Percentiles rank a stretch among this genome's conserved stretches.
phyloP scores from a whole-genome alignment of 495 filamentous ascomycete species.

The Podospora tetraspora region DNA sequence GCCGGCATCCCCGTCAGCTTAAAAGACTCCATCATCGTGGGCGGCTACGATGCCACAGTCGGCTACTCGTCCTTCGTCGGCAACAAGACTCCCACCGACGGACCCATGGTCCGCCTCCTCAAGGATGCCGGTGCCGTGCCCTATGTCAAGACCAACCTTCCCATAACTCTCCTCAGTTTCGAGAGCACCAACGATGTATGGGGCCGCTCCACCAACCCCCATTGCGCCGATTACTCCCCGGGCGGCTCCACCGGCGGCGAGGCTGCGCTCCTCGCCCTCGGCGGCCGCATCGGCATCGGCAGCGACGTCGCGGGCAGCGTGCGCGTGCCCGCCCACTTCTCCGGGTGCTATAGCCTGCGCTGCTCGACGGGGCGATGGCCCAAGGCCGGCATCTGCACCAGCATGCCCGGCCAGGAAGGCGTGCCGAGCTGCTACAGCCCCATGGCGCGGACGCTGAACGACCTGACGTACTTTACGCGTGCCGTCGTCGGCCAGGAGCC shows the following conservation, averaged over 20 bases:
- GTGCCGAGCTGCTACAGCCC: constrained; percentile 86
- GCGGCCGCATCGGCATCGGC: constrained; percentile 89
- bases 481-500: constrained; percentile 77
- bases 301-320: constrained; percentile 94
- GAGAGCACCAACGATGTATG: constrained; percentile 89
- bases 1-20: constrained; percentile 86
- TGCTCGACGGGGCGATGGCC: constrained; percentile 97
- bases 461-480: constrained; percentile 80
- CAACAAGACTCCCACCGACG: constrained; percentile 61
- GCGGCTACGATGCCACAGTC: constrained; percentile 80
- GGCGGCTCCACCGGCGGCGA: constrained; percentile 93
- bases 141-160: constrained; percentile 94
- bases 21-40: constrained; percentile 82
- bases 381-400: constrained; percentile 75
- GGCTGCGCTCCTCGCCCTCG: constrained; percentile 74
- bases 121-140: constrained; percentile 95
- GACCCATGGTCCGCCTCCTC: constrained; percentile 66
- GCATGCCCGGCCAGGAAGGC: constrained; percentile 93
- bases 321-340: constrained; percentile 81
- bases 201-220: constrained; percentile 79
- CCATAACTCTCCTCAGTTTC: constrained; percentile 85
- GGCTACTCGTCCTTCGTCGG: constrained; percentile 72
- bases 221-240: constrained; percentile 76
- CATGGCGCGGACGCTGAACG: constrained; percentile 83
- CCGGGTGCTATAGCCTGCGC: constrained; percentile 81